These are phyloP conservation scores for Globisporangium lucens DNA, from an alignment of 352 stramenopile genomes.

Conservation along the genomic window DNA sequence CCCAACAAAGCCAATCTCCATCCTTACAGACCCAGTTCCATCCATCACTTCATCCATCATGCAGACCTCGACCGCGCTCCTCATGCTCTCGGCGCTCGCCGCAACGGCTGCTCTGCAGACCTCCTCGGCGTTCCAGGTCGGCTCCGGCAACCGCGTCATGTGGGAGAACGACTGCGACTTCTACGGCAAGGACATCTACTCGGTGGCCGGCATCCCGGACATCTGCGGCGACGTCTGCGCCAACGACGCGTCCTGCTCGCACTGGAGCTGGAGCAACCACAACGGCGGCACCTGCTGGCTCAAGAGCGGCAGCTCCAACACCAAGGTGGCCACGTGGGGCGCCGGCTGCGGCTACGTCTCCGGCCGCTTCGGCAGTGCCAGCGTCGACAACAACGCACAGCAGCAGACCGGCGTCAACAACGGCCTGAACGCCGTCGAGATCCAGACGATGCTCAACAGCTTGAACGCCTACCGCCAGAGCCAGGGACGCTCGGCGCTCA, in stretches of 20 bases:
- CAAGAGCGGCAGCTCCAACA: slow-evolving; percentile 24
- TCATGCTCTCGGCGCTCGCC: slow-evolving; percentile 12
- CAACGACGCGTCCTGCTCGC: slow-evolving; percentile 15
- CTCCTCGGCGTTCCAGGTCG: slow-evolving; percentile 9
- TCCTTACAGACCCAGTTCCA: background rate
- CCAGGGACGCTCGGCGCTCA: slow-evolving; percentile 33
- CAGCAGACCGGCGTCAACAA: slow-evolving; percentile 22
- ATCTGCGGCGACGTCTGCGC: slow-evolving; percentile 19
- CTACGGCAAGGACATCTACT: slow-evolving; percentile 19
- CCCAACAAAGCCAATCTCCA: background rate
- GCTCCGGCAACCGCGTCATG: slow-evolving; percentile 17
- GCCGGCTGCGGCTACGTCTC: slow-evolving; percentile 41
- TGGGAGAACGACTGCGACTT: slow-evolving; percentile 24
- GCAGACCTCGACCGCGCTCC: slow-evolving; percentile 10
- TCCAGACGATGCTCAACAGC: slow-evolving; percentile 36
- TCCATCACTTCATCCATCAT: background rate
- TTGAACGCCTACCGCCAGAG: slow-evolving; percentile 53
- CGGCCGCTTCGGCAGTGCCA: slow-evolving; percentile 22
- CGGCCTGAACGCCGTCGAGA: slow-evolving; percentile 31
- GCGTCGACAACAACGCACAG: slow-evolving; percentile 15
- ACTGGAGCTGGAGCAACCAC: slow-evolving; percentile 51
- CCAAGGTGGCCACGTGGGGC: slow-evolving; percentile 16
- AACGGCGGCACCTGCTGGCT: slow-evolving; percentile 63
- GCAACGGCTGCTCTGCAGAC: background rate
- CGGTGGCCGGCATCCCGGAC: slow-evolving; percentile 13